These are phyloP conservation scores for Nicotiana undulata DNA, from an alignment of 257 asterid species.

Conservation along the genomic window DNA sequence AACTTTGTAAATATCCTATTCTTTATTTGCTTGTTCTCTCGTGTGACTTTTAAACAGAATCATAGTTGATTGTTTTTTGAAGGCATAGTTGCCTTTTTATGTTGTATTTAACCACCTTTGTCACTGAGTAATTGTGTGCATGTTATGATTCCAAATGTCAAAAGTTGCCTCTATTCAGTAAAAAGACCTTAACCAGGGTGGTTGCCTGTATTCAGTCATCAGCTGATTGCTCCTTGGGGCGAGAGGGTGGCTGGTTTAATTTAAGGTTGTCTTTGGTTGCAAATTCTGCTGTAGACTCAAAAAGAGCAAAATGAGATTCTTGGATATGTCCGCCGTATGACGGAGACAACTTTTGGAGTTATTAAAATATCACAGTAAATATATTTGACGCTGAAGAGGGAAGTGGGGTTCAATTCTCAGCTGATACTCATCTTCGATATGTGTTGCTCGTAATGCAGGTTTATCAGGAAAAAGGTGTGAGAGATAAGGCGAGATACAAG, in stretches of 20 bases:
- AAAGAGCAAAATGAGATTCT: neutral
- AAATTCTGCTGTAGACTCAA: neutral
- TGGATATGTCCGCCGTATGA: neutral
- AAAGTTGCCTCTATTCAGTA: neutral
- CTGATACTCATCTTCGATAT: neutral
- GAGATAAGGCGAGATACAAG: constrained; percentile 81
- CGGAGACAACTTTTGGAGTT: neutral
- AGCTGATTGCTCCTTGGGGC: neutral
- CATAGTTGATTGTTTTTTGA: neutral
- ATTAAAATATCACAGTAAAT: neutral
- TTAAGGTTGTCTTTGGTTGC: neutral
- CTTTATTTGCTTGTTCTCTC: neutral
- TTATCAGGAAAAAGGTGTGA: constrained; percentile 76
- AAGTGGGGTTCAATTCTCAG: neutral
- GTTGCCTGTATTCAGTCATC: neutral
- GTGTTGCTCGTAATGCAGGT: constrained; percentile 39
- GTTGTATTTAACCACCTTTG: neutral
- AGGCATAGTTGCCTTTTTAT: neutral
- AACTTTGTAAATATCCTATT: neutral
- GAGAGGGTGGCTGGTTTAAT: neutral
- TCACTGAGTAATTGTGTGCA: neutral
- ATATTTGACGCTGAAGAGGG: neutral
- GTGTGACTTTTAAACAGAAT: neutral
- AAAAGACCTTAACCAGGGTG: neutral
- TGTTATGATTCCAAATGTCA: neutral